Percentiles rank a stretch among this genome's conserved stretches.
phyloP scores from a whole-genome alignment of 257 asterid genomes.

The Cordia subcordata region DNA sequence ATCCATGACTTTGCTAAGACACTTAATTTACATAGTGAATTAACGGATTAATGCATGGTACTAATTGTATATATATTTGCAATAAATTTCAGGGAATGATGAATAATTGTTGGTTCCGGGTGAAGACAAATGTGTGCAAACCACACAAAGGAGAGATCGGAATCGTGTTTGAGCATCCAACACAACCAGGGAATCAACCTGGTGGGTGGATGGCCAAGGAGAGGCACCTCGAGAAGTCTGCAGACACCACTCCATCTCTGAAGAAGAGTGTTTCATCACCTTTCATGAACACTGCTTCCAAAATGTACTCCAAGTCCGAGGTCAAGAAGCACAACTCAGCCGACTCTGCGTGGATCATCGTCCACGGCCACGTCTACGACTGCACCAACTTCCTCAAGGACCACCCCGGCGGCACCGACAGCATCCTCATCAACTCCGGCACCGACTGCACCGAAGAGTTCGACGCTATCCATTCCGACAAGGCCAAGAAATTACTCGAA shows the following conservation, averaged over 20 bases:
- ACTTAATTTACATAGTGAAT: too few species aligned
- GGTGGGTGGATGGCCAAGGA: constrained; percentile 99
- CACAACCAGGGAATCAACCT: constrained; percentile 74
- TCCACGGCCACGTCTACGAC: constrained; percentile 85
- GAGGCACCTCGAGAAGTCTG: constrained; percentile 52
- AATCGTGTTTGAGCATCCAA: constrained; percentile 90
- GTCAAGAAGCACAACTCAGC: constrained; percentile 64
- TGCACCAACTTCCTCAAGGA: constrained; percentile 70
- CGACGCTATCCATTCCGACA: constrained; percentile 84
- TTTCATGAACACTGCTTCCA: constrained; percentile 72
- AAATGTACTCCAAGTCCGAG: constrained; percentile 55
- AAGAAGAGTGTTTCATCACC: constrained; percentile 82
- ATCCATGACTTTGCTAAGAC: too few species aligned
- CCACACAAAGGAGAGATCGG: constrained; percentile 83
- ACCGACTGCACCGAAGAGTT: constrained; percentile 93
- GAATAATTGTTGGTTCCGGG: constrained; percentile 96
- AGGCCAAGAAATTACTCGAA: constrained; percentile 69
- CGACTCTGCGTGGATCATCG: constrained; percentile 86
- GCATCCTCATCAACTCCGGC: constrained; percentile 88
- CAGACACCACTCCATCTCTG: constrained; percentile 34
- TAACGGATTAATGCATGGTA: too few species aligned
- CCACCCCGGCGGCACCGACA: constrained; percentile 92
- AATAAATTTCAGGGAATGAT: constrained; percentile 74
- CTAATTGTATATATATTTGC: neutral
- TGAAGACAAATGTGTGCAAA: constrained; percentile 72